Evolutionary conservation across 108 stramenopile species (phyloP).

Genomic region (Cyclotella baltica): DNA sequence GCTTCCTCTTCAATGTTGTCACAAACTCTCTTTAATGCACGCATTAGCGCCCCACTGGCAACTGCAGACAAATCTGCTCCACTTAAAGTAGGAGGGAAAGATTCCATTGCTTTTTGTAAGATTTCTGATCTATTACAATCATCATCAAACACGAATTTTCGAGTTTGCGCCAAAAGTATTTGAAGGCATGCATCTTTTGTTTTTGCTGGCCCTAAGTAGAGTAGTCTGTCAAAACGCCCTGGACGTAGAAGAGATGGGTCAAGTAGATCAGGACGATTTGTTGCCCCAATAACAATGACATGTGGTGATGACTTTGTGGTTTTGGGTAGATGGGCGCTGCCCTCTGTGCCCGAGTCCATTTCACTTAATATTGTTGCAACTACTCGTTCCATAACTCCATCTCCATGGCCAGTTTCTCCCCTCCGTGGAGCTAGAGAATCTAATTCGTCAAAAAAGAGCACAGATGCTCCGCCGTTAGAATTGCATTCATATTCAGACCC

Average conservation of each 20-base stretch:
- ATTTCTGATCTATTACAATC: constrained; percentile 59
- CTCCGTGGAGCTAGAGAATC: constrained; percentile 96
- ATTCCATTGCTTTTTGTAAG: constrained; percentile 64
- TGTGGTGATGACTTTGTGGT: constrained; percentile 37
- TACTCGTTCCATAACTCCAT: constrained; percentile 97
- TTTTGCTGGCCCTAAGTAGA: constrained; percentile 91
- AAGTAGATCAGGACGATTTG: constrained; percentile 97
- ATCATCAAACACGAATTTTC: constrained; percentile 86
- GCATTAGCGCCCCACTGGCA: constrained; percentile 84
- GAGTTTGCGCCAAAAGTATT: constrained; percentile 86
- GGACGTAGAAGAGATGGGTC: constrained; percentile 96
- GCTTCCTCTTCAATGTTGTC: constrained; percentile 75
- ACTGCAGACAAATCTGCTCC: constrained; percentile 96
- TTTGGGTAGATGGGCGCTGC: background rate
- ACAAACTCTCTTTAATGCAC: constrained; percentile 78
- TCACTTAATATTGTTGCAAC: constrained; percentile 92
- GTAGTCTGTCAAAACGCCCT: constrained; percentile 96
- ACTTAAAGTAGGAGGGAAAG: constrained; percentile 81
- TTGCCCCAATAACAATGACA: constrained; percentile 97
- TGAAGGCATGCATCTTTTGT: constrained; percentile 67
- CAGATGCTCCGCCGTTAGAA: constrained; percentile 57
- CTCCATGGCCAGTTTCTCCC: constrained; percentile 80
- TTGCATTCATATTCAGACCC: constrained; percentile 22
- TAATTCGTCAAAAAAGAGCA: constrained; percentile 97
- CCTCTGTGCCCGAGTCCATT: constrained; percentile 67